These are phyloP conservation scores for Hansenula sp. DNA, from an alignment of 1,139 yeast species.

Conservation along the genomic window DNA sequence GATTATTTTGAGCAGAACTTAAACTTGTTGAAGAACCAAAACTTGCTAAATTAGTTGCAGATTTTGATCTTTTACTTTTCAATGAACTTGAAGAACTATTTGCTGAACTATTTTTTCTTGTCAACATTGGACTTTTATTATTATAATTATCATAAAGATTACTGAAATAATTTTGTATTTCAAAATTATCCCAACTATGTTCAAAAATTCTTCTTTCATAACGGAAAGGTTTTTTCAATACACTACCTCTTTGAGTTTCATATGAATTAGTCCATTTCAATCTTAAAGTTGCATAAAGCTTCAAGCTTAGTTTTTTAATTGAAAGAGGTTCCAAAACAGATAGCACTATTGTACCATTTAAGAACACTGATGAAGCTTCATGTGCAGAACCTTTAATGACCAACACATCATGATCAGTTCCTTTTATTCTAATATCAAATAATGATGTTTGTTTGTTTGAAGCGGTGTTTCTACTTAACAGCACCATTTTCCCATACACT, in stretches of 20 bases:
- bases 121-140: conserved; percentile 5
- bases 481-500: conserved; percentile 23
- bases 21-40: conserved; percentile 25
- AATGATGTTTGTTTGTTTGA: conserved; percentile 34
- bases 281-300: conserved; percentile 60
- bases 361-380: conserved; percentile 72
- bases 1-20: conserved; percentile 21
- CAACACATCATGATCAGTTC: conserved; percentile 74
- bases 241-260: conserved; percentile 40
- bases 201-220: conserved; percentile 69
- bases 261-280: conserved; percentile 52
- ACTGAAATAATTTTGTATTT: conserved; percentile 34
- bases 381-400: conserved; percentile 73
- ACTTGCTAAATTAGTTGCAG: conserved; percentile 22
- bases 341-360: conserved; percentile 75
- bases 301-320: conserved; percentile 57
- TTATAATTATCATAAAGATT: conserved; percentile 26
- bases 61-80: conserved; percentile 22
- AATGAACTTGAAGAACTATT: conserved; percentile 19
- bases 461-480: conserved; percentile 13
- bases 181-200: conserved; percentile 70
- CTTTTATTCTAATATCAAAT: conserved; percentile 59
- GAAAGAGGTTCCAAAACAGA: conserved; percentile 73
- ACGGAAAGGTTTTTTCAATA: conserved; percentile 45
- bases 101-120: conserved; percentile 11